Evolutionary conservation across 306 rosid species (phyloP).

Genomic region (Prunus salicina): DNA sequence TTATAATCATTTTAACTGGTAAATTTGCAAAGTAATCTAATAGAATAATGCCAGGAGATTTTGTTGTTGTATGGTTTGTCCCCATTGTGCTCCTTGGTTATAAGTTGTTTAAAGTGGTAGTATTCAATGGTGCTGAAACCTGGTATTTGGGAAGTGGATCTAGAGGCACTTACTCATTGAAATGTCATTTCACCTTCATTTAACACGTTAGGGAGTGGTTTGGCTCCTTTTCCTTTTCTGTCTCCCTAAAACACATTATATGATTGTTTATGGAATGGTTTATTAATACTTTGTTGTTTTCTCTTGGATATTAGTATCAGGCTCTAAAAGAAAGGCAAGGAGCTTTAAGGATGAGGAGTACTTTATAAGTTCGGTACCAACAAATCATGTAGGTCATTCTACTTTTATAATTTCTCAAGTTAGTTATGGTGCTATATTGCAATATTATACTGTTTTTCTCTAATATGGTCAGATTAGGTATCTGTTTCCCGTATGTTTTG

Average conservation of each 20-base stretch:
- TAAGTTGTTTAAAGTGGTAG: not conserved
- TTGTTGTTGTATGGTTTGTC: not conserved
- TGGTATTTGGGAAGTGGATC: not conserved
- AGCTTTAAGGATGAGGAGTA: slow-evolving; percentile 78
- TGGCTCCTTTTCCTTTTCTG: not conserved
- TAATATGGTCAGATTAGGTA: not conserved
- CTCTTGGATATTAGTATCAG: slow-evolving; percentile 37
- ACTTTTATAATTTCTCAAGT: slow-evolving; percentile 16
- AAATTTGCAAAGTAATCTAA: not conserved
- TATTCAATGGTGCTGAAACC: not conserved
- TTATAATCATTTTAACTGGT: not conserved
- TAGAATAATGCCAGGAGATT: not conserved
- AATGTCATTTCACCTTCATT: not conserved
- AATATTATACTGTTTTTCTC: not conserved
- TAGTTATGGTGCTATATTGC: not conserved
- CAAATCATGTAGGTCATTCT: slow-evolving; percentile 60
- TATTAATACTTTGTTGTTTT: slow-evolving; percentile 22
- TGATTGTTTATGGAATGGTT: not conserved
- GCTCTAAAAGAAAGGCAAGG: slow-evolving; percentile 65
- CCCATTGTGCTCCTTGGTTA: not conserved
- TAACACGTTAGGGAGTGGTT: not conserved
- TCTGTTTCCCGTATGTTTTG: not conserved
- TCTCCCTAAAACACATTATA: not conserved
- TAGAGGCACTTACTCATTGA: not conserved
- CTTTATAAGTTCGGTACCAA: slow-evolving; percentile 80